Percentiles rank a stretch among this genome's conserved stretches.
Conservation (phyloP, 1,284 basidiomycete genomes). For the Pseudozyma thailandica region DNA sequence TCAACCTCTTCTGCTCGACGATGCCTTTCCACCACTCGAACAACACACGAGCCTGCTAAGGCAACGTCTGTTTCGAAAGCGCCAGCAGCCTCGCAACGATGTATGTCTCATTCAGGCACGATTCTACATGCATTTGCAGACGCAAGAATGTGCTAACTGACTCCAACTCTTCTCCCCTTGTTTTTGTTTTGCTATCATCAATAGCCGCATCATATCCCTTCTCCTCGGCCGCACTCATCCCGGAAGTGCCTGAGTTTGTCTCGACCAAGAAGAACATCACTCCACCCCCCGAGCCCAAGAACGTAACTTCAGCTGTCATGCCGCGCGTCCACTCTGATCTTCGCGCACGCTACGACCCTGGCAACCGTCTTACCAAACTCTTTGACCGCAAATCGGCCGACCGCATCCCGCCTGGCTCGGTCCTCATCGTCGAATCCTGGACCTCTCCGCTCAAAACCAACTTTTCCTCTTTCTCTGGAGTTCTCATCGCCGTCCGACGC, state of each 20-base stretch:
- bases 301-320: slow-evolving; percentile 54
- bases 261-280: slow-evolving; percentile 38
- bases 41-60: slow-evolving; percentile 2
- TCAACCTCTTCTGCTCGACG: slow-evolving; percentile 20
- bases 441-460: slow-evolving; percentile 53
- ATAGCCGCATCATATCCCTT: slow-evolving; percentile 49
- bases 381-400: slow-evolving; percentile 58
- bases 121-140: no score
- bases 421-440: slow-evolving; percentile 65
- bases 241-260: slow-evolving; percentile 28
- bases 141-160: not conserved
- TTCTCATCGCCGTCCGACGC: slow-evolving; percentile 62
- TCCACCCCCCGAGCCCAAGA: slow-evolving; percentile 45
- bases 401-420: slow-evolving; percentile 62
- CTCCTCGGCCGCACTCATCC: slow-evolving; percentile 51
- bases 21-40: slow-evolving; percentile 37
- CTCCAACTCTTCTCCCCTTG: not conserved
- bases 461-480: slow-evolving; percentile 62
- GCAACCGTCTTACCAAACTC: slow-evolving; percentile 57
- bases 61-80: slow-evolving; percentile 7
- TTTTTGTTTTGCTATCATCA: not conserved
- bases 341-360: slow-evolving; percentile 56
- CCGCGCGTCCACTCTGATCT: slow-evolving; percentile 57
- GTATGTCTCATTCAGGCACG: slow-evolving; percentile 18
- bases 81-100: slow-evolving; percentile 19